A percentile compares a stretch with the other conserved stretches of the same genome.
These are phyloP conservation scores for Camellia oleifera DNA, from an alignment of 179 eudicot genomes.

Conservation along the genomic window DNA sequence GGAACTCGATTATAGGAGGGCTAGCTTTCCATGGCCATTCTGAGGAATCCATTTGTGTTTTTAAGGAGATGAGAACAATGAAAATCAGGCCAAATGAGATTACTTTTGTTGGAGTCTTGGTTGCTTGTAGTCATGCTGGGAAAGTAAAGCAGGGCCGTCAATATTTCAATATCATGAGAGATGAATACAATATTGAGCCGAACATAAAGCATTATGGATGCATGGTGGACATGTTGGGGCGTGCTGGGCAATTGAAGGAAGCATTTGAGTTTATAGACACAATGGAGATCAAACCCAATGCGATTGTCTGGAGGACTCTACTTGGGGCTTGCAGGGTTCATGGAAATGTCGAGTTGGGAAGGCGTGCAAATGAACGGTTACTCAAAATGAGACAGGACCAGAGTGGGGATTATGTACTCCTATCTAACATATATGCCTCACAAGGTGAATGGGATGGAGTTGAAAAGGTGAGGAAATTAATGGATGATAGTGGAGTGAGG, in stretches of 20 bases:
- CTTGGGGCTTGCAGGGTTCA: slow-evolving; percentile 54
- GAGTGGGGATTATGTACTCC: slow-evolving; percentile 54
- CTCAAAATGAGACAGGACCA: slow-evolving; percentile 39
- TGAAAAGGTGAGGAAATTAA: slow-evolving; percentile 42
- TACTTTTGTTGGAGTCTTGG: slow-evolving; percentile 45
- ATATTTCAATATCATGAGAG: slow-evolving; percentile 39
- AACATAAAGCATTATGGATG: slow-evolving; percentile 56
- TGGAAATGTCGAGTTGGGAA: slow-evolving; percentile 45
- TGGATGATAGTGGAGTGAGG: slow-evolving; percentile 53
- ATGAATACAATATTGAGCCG: slow-evolving; percentile 40
- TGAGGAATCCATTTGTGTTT: slow-evolving; percentile 34
- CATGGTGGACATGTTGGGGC: slow-evolving; percentile 60
- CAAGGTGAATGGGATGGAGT: slow-evolving; percentile 50
- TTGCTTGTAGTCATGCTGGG: slow-evolving; percentile 63
- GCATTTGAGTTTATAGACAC: slow-evolving; percentile 44
- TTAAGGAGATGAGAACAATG: slow-evolving; percentile 35
- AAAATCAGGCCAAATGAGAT: slow-evolving; percentile 43
- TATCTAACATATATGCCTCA: slow-evolving; percentile 59
- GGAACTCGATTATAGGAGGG: slow-evolving; percentile 54
- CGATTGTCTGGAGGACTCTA: slow-evolving; percentile 56
- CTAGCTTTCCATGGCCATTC: slow-evolving; percentile 55
- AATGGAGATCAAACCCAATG: slow-evolving; percentile 52
- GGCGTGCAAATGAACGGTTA: slow-evolving; percentile 44
- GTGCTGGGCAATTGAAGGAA: slow-evolving; percentile 46
- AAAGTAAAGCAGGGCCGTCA: slow-evolving; percentile 43